Base-by-base conservation (phyloP, 257 asterid genomes). In the Nicotiana undulata region DNA sequence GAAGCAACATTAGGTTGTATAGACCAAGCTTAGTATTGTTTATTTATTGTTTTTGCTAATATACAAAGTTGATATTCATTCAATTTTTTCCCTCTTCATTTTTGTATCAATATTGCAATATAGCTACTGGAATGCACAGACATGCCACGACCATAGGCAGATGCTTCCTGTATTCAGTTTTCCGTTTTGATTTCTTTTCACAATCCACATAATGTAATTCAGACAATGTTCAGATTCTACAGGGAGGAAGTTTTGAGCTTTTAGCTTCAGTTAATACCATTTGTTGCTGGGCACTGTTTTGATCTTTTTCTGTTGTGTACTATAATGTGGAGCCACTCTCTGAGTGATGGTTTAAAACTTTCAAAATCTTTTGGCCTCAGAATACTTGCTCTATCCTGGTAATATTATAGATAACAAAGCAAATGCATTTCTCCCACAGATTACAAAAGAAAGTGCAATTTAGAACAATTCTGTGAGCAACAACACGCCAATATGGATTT, bases 1-100 rank as follows among this genome's bases (percentile, higher is more conserved):
- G 63, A 7, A 74, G 44, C 79, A 74, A 74, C 79, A 74, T 32
- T 74, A 74, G 79, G 79, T 49, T 74, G 79, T 74, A 74, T 74
- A 74, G 79, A 49, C 9, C 79, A 49, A 26, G 63, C 61, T 46
- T 74, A 74, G 44, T 74, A 34, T 49, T 13, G 12, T 40, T 20
- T 44, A 20, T 1, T 46, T 13, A 24, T 49, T 49, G 44, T 46
- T 74, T 49, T 49, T 16, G 61, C 79, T 74, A 15, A 24, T 9
- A 26, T 74, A 74, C 13, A 0, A 74, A 49, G 61, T 74, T 49
- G 79, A 49, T 74, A 74, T 74, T 49, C 26, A 12, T 74, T 49
- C 60, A 15, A 15, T 74, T 49, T 26, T 65, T 67, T 0, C 76
- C 76, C 76, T n/a, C 31, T 67, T 67, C 76, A 67, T 10, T 40